A percentile compares a stretch with the other conserved stretches of the same genome.
phyloP scores from a whole-genome alignment of 192 early-diverging fungal species.

The Gamsiella multidivaricata region DNA sequence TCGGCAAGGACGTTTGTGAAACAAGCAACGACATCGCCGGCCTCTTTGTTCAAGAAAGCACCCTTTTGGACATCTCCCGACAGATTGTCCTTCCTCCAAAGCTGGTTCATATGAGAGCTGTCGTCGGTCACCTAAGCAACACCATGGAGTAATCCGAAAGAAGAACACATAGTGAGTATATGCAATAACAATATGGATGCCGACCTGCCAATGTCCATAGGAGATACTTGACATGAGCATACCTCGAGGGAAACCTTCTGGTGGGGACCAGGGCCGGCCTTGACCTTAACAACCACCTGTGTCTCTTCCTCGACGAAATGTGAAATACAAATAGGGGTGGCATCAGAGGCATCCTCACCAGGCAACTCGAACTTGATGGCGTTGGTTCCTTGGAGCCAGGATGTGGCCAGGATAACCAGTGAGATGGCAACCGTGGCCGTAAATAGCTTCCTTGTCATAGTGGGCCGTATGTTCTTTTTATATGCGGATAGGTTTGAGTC shows the following conservation, averaged over 20 bases:
- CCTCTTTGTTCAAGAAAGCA: conserved; percentile 85
- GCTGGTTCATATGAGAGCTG: conserved; percentile 73
- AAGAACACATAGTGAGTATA: background rate
- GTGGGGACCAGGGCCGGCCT: conserved; percentile 75
- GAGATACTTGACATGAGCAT: too few species aligned
- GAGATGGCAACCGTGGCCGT: conserved; percentile 23
- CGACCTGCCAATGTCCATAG: too few species aligned
- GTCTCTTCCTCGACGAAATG: conserved; percentile 79
- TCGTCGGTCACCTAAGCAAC: conserved; percentile 75
- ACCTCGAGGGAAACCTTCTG: conserved; percentile 80
- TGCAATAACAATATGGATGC: background rate
- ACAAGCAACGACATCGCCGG: conserved; percentile 86
- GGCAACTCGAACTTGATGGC: conserved; percentile 87
- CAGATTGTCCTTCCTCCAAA: conserved; percentile 73
- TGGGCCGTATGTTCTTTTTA: background rate
- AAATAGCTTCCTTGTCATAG: conserved; percentile 32
- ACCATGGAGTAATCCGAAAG: background rate
- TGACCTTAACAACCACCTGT: conserved; percentile 75
- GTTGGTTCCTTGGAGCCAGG: conserved; percentile 21
- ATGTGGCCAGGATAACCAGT: conserved; percentile 29
- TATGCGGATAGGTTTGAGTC: background rate
- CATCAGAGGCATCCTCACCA: conserved; percentile 57
- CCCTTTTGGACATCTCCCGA: conserved; percentile 71
- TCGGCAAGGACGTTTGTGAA: conserved; percentile 79
- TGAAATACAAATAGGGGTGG: conserved; percentile 74